Percentiles rank a stretch among this genome's conserved stretches.
phyloP scores from a whole-genome alignment of 1,139 yeast genomes.

The Suzukiozyma palmioleophila region DNA sequence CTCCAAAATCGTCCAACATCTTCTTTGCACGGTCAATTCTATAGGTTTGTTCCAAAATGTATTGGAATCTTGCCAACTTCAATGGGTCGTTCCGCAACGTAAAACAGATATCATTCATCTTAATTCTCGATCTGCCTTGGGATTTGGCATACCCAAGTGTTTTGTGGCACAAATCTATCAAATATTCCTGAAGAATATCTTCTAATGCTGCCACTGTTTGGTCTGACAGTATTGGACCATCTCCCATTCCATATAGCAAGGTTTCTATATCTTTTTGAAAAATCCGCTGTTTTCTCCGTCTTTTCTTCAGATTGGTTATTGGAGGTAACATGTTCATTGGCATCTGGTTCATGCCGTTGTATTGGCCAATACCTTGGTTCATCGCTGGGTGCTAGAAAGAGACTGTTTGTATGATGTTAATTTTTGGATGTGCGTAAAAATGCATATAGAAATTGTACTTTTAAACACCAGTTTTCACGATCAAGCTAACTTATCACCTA shows the following conservation, averaged over 20 bases:
- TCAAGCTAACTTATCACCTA: no score
- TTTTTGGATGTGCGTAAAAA: no score
- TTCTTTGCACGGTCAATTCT: constrained; percentile 77
- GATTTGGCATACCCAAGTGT: constrained; percentile 20
- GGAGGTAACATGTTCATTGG: constrained; percentile 9
- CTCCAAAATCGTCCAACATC: constrained; percentile 59
- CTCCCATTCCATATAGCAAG: constrained; percentile 81
- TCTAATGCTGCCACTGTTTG: constrained; percentile 78
- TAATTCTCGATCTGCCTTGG: constrained; percentile 64
- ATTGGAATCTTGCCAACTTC: constrained; percentile 80
- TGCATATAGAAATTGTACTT: no score
- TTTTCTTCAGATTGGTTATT: constrained; percentile 10
- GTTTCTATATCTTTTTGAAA: constrained; percentile 69
- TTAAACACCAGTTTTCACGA: no score
- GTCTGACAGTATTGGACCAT: constrained; percentile 70
- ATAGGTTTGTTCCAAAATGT: constrained; percentile 68
- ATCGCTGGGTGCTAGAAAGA: neutral
- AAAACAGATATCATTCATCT: constrained; percentile 84
- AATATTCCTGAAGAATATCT: constrained; percentile 75
- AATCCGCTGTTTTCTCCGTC: constrained; percentile 36
- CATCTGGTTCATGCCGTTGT: constrained; percentile 1
- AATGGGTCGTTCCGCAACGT: constrained; percentile 78
- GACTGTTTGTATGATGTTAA: no score
- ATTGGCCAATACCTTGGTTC: neutral
- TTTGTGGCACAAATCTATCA: constrained; percentile 51